phyloP scores from a whole-genome alignment of 2,329 filamentous ascomycete genomes.

The Pseudohalonectria lignicola region DNA sequence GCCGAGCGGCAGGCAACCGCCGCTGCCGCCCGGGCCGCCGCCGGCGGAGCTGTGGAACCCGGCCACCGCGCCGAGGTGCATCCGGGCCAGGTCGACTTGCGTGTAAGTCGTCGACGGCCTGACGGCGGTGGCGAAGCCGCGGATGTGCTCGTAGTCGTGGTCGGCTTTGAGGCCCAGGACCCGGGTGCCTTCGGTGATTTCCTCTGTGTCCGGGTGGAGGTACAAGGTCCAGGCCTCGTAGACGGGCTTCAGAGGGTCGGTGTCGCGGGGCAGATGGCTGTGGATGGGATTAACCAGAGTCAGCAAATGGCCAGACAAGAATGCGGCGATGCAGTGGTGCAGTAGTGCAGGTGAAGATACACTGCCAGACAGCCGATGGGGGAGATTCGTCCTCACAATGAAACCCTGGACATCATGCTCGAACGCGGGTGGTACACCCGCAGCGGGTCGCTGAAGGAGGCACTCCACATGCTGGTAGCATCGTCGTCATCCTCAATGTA shows the following conservation, averaged over 20 bases:
- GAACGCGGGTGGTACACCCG: too few species aligned
- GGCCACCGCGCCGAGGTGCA: slow-evolving; percentile 11
- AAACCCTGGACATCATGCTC: too few species aligned
- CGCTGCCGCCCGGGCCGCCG: slow-evolving; percentile 7
- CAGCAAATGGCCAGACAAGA: neutral
- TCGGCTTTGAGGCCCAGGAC: slow-evolving; percentile 9
- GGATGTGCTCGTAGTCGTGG: slow-evolving; percentile 4
- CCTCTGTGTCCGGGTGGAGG: slow-evolving; percentile 5
- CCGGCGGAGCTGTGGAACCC: slow-evolving; percentile 10
- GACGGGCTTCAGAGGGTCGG: slow-evolving; percentile 9
- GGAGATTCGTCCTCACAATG: too few species aligned
- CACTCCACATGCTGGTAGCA: neutral
- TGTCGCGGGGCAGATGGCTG: slow-evolving; percentile 10
- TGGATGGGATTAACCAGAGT: neutral
- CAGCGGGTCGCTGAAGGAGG: neutral
- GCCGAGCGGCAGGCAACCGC: slow-evolving; percentile 6
- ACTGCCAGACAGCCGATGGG: too few species aligned
- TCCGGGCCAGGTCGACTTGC: slow-evolving; percentile 13
- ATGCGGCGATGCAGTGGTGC: too few species aligned
- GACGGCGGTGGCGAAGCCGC: neutral
- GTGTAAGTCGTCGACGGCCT: slow-evolving; percentile 6
- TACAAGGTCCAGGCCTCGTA: slow-evolving; percentile 16
- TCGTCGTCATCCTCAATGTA: neutral
- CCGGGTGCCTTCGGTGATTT: slow-evolving; percentile 5
- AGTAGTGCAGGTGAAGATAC: too few species aligned